Base-by-base conservation (phyloP, 306 rosid genomes). In the Vigna unguiculata region DNA sequence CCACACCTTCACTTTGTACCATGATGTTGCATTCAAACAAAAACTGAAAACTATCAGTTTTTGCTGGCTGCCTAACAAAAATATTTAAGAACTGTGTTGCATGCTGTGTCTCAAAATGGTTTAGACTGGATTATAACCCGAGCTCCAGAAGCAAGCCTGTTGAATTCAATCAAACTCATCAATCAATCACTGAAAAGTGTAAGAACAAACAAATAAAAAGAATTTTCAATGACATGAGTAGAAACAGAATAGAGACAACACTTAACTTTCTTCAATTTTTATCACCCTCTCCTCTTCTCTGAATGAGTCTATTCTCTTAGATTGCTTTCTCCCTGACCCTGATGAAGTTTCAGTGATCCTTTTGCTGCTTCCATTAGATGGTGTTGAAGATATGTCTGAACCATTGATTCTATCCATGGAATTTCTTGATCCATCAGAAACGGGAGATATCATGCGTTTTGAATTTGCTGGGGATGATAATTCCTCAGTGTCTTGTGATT, bases 111-210 rank as follows among this genome's bases (percentile, higher is more conserved):
- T 8, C 77, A 69, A 13, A 82, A 82, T 47, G 86, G 84, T 84
- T 79, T 93, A 40, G 96, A 86, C 77, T 89, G 90, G 78, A 94
- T 90, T 87, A 91, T 88, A 87, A 94, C 91, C 90, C 94, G 85
- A 89, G 95, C 97, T 88, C 98, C 97, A 10, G 98, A 94, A 87
- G 98, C 89, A 86, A 94, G 94, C 96, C 97, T 94, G 97, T 74
- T 48, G 75, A 51, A 69, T 76, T 71, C 72, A 86, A 86, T 63
- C 19, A 80, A 84, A 68, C 34, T 21, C 53, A 77, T 86, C 76
- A 87, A 83, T 60, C 80, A 77, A 76, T 71, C 45, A 72, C n/a
- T 15, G 49, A 24, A 54, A 47, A 61, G 6, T 22, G 41, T 3
- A 15, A 51, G 34, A 36, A 51, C 36, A 15, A 4, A 1, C 10